A percentile compares a stretch with the other conserved stretches of the same genome.
Evolutionary conservation across 148 eudicot genomes (phyloP).

Genomic region (Rhododendron griersonianum): DNA sequence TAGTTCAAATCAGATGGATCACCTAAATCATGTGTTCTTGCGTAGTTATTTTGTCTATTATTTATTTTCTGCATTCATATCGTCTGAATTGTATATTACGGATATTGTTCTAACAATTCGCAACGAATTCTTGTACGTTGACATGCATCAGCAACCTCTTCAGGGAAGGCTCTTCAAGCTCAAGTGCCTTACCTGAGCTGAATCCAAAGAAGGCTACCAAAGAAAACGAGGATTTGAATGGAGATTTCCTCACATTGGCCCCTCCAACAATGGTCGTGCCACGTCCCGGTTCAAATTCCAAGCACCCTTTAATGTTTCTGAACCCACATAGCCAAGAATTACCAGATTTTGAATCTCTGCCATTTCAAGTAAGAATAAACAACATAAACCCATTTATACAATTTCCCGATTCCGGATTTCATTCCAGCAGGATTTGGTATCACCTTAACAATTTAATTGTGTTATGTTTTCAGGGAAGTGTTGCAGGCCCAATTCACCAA

Average conservation of each 20-base stretch:
- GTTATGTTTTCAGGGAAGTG: slow-evolving; percentile 21
- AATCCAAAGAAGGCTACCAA: slow-evolving; percentile 11
- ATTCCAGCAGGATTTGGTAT: not conserved
- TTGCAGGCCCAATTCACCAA: slow-evolving; percentile 1
- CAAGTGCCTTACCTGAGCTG: slow-evolving; percentile 18
- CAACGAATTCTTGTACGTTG: not conserved
- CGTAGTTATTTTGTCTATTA: not conserved
- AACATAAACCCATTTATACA: not conserved
- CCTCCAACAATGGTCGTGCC: slow-evolving; percentile 30
- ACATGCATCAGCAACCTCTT: slow-evolving; percentile 6
- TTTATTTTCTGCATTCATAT: not conserved
- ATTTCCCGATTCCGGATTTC: not conserved
- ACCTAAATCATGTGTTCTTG: not conserved
- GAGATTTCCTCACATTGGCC: slow-evolving; percentile 49
- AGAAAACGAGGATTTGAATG: slow-evolving; percentile 19
- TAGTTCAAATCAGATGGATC: not conserved
- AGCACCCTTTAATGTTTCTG: slow-evolving; percentile 5
- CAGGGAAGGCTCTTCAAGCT: slow-evolving; percentile 36
- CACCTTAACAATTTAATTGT: not conserved
- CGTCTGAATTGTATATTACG: not conserved
- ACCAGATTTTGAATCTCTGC: slow-evolving; percentile 15
- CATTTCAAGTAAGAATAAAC: slow-evolving; percentile 30
- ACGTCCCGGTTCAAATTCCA: slow-evolving; percentile 20
- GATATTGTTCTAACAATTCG: not conserved
- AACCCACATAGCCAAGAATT: not conserved